phyloP scores from a whole-genome alignment of 2,329 filamentous ascomycete genomes.

The Fusarium lyarnte region DNA sequence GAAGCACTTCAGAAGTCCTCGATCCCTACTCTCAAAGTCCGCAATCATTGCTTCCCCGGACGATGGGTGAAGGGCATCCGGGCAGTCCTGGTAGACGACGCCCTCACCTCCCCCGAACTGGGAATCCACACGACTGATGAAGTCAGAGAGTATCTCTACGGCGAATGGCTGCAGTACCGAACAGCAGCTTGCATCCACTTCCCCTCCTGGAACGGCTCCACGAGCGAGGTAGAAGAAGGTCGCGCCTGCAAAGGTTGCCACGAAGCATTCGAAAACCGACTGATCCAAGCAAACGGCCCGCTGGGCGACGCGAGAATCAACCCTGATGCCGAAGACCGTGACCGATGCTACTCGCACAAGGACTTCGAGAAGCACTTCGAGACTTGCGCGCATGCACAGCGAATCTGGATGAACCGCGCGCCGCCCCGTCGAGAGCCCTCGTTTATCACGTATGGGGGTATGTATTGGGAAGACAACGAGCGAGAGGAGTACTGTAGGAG shows the following conservation, averaged over 20 bases:
- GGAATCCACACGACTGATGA: fast-evolving
- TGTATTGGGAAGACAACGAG: fast-evolving
- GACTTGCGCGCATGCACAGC: neutral
- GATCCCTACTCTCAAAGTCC: neutral
- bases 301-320: too few relatives aligned
- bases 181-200: neutral
- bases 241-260: neutral
- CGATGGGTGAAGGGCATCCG: fast-evolving
- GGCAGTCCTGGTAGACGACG: neutral
- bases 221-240: fast-evolving
- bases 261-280: fast-evolving
- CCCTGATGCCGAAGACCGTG: fast-evolving
- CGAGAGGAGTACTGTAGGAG: fast-evolving
- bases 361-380: neutral
- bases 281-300: neutral
- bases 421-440: neutral
- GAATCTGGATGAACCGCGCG: fast-evolving
- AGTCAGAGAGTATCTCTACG: fast-evolving
- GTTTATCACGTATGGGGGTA: neutral
- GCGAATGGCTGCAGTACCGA: fast-evolving
- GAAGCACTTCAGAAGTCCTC: neutral
- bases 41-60: fast-evolving
- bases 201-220: neutral
- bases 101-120: fast-evolving
- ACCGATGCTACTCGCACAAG: neutral